Conservation (phyloP, 2,329 filamentous ascomycete species). For the Alternaria gaisen region DNA sequence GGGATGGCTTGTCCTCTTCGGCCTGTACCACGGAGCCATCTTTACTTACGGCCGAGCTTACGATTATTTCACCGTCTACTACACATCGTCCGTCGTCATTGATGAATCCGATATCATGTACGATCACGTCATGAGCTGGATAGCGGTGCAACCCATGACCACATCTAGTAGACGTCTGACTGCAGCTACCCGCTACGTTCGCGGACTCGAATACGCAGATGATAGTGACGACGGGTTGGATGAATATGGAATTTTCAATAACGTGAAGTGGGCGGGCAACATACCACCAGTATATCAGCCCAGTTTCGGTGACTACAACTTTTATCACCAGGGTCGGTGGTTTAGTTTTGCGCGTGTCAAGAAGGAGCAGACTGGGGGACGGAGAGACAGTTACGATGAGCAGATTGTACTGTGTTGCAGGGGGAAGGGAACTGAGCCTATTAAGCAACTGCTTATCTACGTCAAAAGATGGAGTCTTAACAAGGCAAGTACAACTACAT, state of each 20-base stretch:
- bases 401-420: constrained; percentile 56
- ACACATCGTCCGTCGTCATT: background rate
- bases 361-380: constrained; percentile 34
- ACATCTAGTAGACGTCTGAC: constrained; percentile 51
- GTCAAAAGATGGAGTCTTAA: constrained; percentile 56
- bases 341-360: constrained; percentile 53
- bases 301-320: constrained; percentile 56
- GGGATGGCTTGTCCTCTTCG: constrained; percentile 53
- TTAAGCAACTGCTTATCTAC: constrained; percentile 57
- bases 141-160: background rate
- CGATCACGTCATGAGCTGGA: background rate
- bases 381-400: constrained; percentile 50
- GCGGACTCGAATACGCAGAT: constrained; percentile 45
- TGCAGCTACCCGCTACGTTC: constrained; percentile 43
- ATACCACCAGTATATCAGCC: constrained; percentile 60
- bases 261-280: constrained; percentile 58
- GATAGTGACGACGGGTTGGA: background rate
- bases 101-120: background rate
- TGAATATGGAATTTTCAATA: constrained; percentile 56
- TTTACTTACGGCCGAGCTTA: constrained; percentile 47
- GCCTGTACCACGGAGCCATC: constrained; percentile 47
- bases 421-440: constrained; percentile 57
- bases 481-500: constrained; percentile 55
- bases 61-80: background rate
- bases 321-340: constrained; percentile 53